Evolutionary conservation across 2,329 filamentous ascomycete genomes (phyloP), one percentile per base, ranked within the genome.

Genomic region (Penicillium sp.): DNA sequence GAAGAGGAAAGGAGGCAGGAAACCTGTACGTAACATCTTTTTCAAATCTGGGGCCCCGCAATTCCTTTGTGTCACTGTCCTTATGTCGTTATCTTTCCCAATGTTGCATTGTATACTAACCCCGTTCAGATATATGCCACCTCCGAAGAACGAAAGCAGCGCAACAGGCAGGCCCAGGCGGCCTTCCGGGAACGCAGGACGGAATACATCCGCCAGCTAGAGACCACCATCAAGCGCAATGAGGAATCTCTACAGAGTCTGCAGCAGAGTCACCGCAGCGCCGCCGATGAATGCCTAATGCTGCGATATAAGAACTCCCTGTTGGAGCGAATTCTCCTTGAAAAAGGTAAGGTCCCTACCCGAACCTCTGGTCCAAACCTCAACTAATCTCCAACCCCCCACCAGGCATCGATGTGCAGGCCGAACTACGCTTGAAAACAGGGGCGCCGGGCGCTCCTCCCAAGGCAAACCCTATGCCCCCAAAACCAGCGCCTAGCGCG

Each of bases 201-300:
- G 55, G 94, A 99, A 81, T 99, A 99, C 77, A 99, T 99, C 80
- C 97, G 97, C 80, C 94, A 99, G 77, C 85, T 99, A 27, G 94
- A 99, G 79, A 91, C 93, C 68, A 96, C 93, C 56, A 97, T 99
- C 77, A 93, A 94, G 71, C 90, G 94, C 67, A 93, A 97, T 82
- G 94, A 99, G 78, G 91, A 95, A 69, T 93, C 91, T 69, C 82
- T 97, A 56, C 90, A 95, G 69, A 96, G 87, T 70, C 83, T 99
- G 59, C 94, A 97, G 78, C 90, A 93, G 71, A 95, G 92, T 65
- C 94, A 97, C 73, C 90, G 94, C 68, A 93, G 87, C 70, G 94
- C 94, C 57, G 92, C 93, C 57, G 94, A 97, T 75, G 94, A 97
- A 77, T 97, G 94, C 74, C 79, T 97, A 71, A 97, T 99, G 94